A percentile compares a stretch with the other conserved stretches of the same genome.
phyloP scores from a whole-genome alignment of 129 eudicot genomes.

The Escallonia herrerae region DNA sequence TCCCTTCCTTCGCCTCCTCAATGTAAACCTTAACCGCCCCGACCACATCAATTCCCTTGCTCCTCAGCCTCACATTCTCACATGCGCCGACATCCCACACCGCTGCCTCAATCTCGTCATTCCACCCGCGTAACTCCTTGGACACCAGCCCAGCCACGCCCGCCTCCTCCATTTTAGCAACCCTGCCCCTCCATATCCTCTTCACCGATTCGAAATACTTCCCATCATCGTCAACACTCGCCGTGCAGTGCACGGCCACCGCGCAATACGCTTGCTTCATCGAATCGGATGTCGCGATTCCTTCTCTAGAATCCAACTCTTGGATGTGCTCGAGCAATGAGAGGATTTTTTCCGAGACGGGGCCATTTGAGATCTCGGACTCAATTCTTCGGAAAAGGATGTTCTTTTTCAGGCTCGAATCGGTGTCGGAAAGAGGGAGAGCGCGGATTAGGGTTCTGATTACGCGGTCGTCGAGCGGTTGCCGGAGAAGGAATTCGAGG shows the following conservation, averaged over 20 bases:
- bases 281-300: conserved; percentile 20
- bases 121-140: conserved; percentile 43
- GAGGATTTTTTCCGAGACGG: conserved; percentile 33
- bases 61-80: conserved; percentile 26
- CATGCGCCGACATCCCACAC: conserved; percentile 34
- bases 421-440: conserved; percentile 41
- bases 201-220: conserved; percentile 32
- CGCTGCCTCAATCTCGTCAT: conserved; percentile 44
- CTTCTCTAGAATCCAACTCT: conserved; percentile 28
- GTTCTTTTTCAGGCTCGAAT: conserved; percentile 26
- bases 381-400: conserved; percentile 43
- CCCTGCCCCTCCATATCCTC: conserved; percentile 56
- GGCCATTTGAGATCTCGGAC: conserved; percentile 15
- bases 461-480: conserved; percentile 28
- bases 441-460: conserved; percentile 23
- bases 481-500: conserved; percentile 54
- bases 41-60: conserved; percentile 27
- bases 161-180: conserved; percentile 34
- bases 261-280: conserved; percentile 61
- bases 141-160: conserved; percentile 33
- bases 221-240: conserved; percentile 19
- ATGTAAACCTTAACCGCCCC: conserved; percentile 38
- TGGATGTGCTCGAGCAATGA: conserved; percentile 44
- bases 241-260: conserved; percentile 51
- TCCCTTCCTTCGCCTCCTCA: conserved; percentile 34